phyloP scores from a whole-genome alignment of 2,329 filamentous ascomycete genomes.

The Didymella glomerata region DNA sequence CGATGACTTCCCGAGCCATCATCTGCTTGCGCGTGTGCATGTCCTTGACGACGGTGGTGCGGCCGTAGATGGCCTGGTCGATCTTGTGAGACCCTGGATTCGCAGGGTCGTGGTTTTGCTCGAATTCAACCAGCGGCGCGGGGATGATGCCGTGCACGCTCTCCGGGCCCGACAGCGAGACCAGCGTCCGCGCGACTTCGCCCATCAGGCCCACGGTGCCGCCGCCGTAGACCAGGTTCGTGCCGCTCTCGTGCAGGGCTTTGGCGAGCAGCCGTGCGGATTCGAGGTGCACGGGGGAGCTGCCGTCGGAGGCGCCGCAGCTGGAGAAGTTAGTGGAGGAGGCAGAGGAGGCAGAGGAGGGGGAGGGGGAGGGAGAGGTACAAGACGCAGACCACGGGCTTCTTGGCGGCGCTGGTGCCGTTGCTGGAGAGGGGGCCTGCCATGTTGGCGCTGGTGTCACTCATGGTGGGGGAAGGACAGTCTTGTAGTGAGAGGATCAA shows the following conservation, averaged over 20 bases:
- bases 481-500: neutral
- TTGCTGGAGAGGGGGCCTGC: constrained; percentile 8
- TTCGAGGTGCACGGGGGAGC: constrained; percentile 75
- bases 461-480: neutral
- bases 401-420: constrained; percentile 29
- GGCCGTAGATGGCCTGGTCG: constrained; percentile 74
- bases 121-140: constrained; percentile 79
- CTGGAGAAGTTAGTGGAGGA: constrained; percentile 49
- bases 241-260: constrained; percentile 77
- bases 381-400: constrained; percentile 88
- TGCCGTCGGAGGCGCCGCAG: constrained; percentile 83
- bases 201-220: constrained; percentile 97
- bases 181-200: constrained; percentile 85
- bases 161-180: constrained; percentile 79
- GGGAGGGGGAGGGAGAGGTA: constrained; percentile 44
- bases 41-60: constrained; percentile 86
- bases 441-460: constrained; percentile 31
- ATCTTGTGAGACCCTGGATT: constrained; percentile 58
- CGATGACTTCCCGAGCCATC: constrained; percentile 89
- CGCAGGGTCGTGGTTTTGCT: constrained; percentile 67
- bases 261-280: constrained; percentile 79
- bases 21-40: constrained; percentile 97
- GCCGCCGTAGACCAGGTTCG: constrained; percentile 90
- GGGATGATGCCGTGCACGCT: constrained; percentile 95
- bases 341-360: neutral